These are phyloP conservation scores for Tulasnella sp. DNA, from an alignment of 768 basidiomycete genomes.

Conservation along the genomic window DNA sequence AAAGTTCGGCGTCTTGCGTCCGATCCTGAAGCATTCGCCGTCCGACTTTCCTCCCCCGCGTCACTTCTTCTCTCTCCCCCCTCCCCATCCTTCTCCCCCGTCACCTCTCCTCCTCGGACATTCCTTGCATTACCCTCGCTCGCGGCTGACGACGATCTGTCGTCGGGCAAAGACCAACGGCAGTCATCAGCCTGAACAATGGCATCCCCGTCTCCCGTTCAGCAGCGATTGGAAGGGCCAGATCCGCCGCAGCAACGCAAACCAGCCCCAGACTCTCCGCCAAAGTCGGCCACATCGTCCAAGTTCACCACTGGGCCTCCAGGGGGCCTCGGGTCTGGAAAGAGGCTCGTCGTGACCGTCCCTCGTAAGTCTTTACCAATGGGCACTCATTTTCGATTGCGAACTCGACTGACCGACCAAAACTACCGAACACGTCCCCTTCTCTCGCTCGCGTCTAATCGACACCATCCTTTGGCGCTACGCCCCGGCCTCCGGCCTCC, in stretches of 20 bases:
- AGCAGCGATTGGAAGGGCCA: neutral
- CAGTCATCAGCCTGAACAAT: neutral
- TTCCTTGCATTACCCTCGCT: neutral
- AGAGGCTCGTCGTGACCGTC: conserved; percentile 11
- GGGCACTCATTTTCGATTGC: neutral
- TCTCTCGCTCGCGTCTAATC: neutral
- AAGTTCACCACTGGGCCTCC: neutral
- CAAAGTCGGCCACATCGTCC: neutral
- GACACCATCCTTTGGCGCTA: neutral
- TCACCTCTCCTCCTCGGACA: neutral
- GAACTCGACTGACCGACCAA: conserved; percentile 16
- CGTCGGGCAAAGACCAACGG: neutral
- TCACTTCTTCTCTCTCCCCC: neutral
- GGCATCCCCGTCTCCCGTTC: neutral
- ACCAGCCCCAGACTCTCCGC: neutral
- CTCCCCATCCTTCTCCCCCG: neutral
- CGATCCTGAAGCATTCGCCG: neutral
- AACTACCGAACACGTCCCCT: neutral
- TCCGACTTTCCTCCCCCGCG: conserved; percentile 3
- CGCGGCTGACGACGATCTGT: neutral
- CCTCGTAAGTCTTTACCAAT: conserved; percentile 1
- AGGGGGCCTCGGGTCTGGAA: neutral
- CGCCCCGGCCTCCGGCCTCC: neutral
- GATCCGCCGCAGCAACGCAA: neutral
- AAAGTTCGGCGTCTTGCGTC: conserved; percentile 2